A percentile compares a stretch with the other conserved stretches of the same genome.
These are phyloP conservation scores for Ophiocordyceps camponoti-leonardi DNA, from an alignment of 2,329 filamentous ascomycete species.

Conservation along the genomic window DNA sequence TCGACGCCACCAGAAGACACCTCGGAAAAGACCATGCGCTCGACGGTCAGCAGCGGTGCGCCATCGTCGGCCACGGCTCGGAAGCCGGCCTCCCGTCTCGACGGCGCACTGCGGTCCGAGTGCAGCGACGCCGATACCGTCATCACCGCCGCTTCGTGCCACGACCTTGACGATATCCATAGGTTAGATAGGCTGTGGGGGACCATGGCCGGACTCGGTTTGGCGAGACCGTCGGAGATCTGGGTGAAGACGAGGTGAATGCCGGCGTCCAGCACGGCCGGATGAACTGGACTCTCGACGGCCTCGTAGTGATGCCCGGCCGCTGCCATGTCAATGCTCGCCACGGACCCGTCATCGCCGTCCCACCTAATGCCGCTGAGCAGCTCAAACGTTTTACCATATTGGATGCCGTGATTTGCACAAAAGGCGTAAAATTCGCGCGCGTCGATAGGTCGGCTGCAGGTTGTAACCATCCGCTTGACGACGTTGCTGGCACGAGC, in stretches of 20 bases:
- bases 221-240: background rate
- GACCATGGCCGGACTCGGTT: background rate
- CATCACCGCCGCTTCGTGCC: background rate
- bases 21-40: background rate
- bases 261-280: background rate
- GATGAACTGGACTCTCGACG: background rate
- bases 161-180: background rate
- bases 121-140: background rate
- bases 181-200: background rate
- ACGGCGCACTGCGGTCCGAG: background rate
- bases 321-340: background rate
- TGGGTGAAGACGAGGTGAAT: background rate
- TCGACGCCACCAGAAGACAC: background rate
- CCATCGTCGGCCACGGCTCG: background rate
- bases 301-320: background rate
- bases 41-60: background rate
- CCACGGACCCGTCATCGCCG: background rate
- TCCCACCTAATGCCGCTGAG: slow-evolving; percentile 1
- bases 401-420: background rate
- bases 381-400: slow-evolving; percentile 1
- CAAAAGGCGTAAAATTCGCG: background rate
- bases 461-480: background rate
- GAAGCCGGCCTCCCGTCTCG: background rate
- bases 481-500: background rate
- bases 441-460: background rate